phyloP scores from a whole-genome alignment of 805 yeast genomes.

The Sugiyamaella qingdaonensis region DNA sequence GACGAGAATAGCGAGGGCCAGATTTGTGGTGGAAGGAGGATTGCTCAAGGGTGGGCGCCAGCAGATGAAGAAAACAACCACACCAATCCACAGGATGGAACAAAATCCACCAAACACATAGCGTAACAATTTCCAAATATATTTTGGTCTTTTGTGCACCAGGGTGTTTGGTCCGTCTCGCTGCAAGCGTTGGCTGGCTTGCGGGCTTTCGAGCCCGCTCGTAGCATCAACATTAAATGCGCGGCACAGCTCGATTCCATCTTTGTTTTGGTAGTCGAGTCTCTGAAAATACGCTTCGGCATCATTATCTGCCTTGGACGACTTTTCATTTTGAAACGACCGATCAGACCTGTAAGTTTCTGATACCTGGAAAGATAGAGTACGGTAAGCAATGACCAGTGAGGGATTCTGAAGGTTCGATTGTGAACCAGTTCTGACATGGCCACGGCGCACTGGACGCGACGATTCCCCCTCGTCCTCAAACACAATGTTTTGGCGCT shows the following conservation, averaged over 20 bases:
- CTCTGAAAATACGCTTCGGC: constrained; percentile 11
- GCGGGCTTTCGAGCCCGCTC: constrained; percentile 6
- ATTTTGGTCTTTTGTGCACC: constrained; percentile 10
- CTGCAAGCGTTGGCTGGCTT: constrained; percentile 3
- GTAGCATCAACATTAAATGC: constrained; percentile 9
- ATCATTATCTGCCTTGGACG: constrained; percentile 1
- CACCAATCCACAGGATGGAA: constrained; percentile 39
- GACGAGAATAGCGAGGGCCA: constrained; percentile 41
- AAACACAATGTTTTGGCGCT: background rate
- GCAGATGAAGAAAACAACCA: constrained; percentile 39
- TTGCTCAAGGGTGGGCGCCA: constrained; percentile 46
- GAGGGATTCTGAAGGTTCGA: background rate
- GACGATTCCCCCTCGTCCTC: background rate
- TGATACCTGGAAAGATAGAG: constrained; percentile 14
- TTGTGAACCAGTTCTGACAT: background rate
- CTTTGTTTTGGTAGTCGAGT: constrained; percentile 13
- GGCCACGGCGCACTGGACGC: too few relatives aligned
- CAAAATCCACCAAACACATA: constrained; percentile 51
- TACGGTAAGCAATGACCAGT: constrained; percentile 10
- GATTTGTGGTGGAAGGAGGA: constrained; percentile 40
- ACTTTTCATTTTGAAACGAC: background rate
- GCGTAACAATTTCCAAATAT: constrained; percentile 32
- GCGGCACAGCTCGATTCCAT: constrained; percentile 7
- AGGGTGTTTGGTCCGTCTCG: constrained; percentile 15
- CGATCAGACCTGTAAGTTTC: constrained; percentile 7